Percentiles rank a stretch among this genome's conserved stretches.
Evolutionary conservation across 257 asterid genomes (phyloP).

Genomic region (Dorcoceras hygrometricum): DNA sequence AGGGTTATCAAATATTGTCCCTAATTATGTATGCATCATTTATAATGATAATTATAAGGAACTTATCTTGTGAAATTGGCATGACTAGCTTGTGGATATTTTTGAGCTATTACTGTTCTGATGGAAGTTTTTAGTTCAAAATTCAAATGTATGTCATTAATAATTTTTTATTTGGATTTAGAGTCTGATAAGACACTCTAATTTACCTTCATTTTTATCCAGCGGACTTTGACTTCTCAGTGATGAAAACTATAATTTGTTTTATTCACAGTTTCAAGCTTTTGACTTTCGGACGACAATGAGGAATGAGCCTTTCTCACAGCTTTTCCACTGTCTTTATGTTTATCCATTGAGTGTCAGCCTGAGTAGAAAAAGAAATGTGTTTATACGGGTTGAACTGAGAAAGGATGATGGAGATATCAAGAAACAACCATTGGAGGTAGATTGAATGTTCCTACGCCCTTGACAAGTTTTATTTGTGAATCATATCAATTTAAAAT

Average conservation of each 20-base stretch:
- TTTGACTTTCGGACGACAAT: constrained; percentile 95
- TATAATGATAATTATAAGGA: constrained; percentile 10
- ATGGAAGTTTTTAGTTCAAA: constrained; percentile 10
- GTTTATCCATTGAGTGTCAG: constrained; percentile 85
- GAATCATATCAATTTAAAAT: constrained; percentile 27
- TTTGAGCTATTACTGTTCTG: constrained; percentile 8
- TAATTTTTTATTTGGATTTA: neutral
- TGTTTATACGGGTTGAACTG: constrained; percentile 93
- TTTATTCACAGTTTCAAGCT: constrained; percentile 78
- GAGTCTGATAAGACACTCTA: constrained; percentile 2
- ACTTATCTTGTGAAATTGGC: constrained; percentile 21
- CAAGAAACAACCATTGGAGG: constrained; percentile 83
- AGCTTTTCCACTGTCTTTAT: constrained; percentile 96
- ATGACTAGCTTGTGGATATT: constrained; percentile 12
- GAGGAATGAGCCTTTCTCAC: constrained; percentile 96
- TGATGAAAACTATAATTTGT: constrained; percentile 12
- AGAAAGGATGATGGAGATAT: constrained; percentile 83
- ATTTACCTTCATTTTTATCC: neutral
- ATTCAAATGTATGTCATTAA: neutral
- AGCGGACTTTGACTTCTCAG: constrained; percentile 17
- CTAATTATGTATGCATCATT: constrained; percentile 63
- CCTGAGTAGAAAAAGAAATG: constrained; percentile 90
- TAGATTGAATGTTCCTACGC: constrained; percentile 35
- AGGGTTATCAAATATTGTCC: constrained; percentile 39
- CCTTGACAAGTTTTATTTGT: constrained; percentile 28